These are phyloP conservation scores for Linaria vulgaris DNA, from an alignment of 257 asterid genomes.

Conservation along the genomic window DNA sequence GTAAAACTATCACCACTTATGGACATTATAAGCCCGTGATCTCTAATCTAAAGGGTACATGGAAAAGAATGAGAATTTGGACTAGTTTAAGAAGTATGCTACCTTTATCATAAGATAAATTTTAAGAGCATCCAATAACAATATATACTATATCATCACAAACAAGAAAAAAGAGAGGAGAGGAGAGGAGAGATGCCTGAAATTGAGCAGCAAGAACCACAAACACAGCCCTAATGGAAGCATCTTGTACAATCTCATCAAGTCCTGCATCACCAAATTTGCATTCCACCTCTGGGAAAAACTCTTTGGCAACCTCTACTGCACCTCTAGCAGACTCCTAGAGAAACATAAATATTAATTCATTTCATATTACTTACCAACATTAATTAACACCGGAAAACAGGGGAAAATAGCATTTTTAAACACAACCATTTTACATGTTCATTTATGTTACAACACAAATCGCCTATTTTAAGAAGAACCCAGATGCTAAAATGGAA, in stretches of 20 bases:
- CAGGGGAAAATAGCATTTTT: not conserved
- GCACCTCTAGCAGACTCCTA: constrained; percentile 85
- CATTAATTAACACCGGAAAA: not conserved
- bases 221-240: constrained; percentile 70
- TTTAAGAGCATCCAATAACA: too few species aligned
- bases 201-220: constrained; percentile 89
- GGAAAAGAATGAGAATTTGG: not conserved
- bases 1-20: not conserved
- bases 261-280: constrained; percentile 95
- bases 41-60: not conserved
- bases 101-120: too few species aligned
- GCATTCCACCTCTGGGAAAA: constrained; percentile 74
- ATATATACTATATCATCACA: too few species aligned
- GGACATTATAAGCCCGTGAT: not conserved
- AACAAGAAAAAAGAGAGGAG: not conserved
- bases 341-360: constrained; percentile 2
- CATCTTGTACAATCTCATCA: constrained; percentile 66
- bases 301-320: constrained; percentile 69
- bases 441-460: not conserved
- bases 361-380: not conserved
- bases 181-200: constrained; percentile 52
- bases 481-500: not conserved
- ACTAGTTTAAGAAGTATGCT: not conserved
- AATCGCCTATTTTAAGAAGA: not conserved
- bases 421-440: not conserved